Conservation (phyloP, 2,329 filamentous ascomycete species). For the Biscogniauxia mediterranea region DNA sequence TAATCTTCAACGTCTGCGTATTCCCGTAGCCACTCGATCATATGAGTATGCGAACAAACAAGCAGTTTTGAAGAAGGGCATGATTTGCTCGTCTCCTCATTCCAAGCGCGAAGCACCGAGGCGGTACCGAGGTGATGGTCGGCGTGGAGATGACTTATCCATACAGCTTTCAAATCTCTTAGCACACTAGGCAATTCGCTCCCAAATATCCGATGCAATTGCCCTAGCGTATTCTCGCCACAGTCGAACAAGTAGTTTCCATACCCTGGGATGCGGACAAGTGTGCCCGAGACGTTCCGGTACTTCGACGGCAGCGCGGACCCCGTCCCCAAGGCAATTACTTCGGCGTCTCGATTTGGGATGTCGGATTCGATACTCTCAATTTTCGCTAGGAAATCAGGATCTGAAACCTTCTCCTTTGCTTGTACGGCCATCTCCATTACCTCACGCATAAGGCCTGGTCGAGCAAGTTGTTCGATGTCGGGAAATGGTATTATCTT, state of each 20-base stretch:
- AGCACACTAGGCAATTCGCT: conserved; percentile 69
- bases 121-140: conserved; percentile 89
- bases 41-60: conserved; percentile 67
- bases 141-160: conserved; percentile 94
- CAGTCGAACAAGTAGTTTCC: conserved; percentile 91
- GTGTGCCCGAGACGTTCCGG: conserved; percentile 87
- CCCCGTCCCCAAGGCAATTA: conserved; percentile 86
- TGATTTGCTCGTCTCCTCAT: conserved; percentile 48
- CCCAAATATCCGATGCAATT: conserved; percentile 73
- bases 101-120: conserved; percentile 82
- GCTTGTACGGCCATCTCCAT: conserved; percentile 52
- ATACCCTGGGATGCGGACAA: conserved; percentile 77
- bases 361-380: conserved; percentile 60
- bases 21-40: conserved; percentile 76
- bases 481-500: conserved; percentile 49
- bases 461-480: conserved; percentile 39
- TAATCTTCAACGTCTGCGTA: conserved; percentile 76
- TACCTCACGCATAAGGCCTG: conserved; percentile 42
- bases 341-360: conserved; percentile 72
- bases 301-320: conserved; percentile 90
- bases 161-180: conserved; percentile 75
- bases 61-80: conserved; percentile 47
- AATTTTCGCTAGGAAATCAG: conserved; percentile 33
- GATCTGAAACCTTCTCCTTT: conserved; percentile 27
- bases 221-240: conserved; percentile 89